A percentile compares a stretch with the other conserved stretches of the same genome.
phyloP scores from a whole-genome alignment of 2,329 filamentous ascomycete genomes.

The Clonostachys sp. region DNA sequence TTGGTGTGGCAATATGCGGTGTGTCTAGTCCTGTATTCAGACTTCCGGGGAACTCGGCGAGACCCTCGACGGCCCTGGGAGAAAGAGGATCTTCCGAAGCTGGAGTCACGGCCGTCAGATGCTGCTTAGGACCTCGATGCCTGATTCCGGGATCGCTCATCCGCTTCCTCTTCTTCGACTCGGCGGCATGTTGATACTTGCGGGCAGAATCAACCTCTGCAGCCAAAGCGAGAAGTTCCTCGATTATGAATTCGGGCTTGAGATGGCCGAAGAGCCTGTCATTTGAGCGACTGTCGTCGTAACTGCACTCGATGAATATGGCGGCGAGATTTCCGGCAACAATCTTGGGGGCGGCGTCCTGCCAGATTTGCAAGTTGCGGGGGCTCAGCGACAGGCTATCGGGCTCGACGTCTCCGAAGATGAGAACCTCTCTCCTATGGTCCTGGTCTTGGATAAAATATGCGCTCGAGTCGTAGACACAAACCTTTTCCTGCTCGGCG shows the following conservation, averaged over 20 bases:
- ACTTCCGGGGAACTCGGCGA: background rate
- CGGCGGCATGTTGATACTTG: slow-evolving; percentile 11
- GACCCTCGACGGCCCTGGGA: slow-evolving; percentile 33
- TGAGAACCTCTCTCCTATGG: slow-evolving; percentile 73
- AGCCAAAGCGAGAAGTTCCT: slow-evolving; percentile 72
- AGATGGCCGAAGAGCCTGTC: slow-evolving; percentile 84
- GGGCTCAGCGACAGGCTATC: slow-evolving; percentile 80
- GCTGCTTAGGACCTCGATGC: background rate
- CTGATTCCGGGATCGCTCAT: slow-evolving; percentile 1
- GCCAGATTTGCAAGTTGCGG: slow-evolving; percentile 80
- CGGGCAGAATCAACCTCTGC: slow-evolving; percentile 58
- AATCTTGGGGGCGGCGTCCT: slow-evolving; percentile 83
- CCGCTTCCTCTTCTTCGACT: slow-evolving; percentile 7
- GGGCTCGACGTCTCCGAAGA: slow-evolving; percentile 95
- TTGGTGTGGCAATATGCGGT: slow-evolving; percentile 41
- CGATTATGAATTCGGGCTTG: slow-evolving; percentile 74
- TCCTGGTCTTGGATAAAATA: slow-evolving; percentile 82
- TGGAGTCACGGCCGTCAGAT: slow-evolving; percentile 7
- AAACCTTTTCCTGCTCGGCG: slow-evolving; percentile 41
- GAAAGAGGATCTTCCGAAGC: slow-evolving; percentile 41
- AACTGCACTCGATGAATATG: slow-evolving; percentile 95
- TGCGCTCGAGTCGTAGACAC: slow-evolving; percentile 82
- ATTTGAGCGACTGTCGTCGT: slow-evolving; percentile 74
- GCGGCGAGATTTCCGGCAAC: slow-evolving; percentile 66
- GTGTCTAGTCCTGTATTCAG: slow-evolving; percentile 18